phyloP scores from a whole-genome alignment of 495 filamentous ascomycete species.

The Rhypophila decipiens region DNA sequence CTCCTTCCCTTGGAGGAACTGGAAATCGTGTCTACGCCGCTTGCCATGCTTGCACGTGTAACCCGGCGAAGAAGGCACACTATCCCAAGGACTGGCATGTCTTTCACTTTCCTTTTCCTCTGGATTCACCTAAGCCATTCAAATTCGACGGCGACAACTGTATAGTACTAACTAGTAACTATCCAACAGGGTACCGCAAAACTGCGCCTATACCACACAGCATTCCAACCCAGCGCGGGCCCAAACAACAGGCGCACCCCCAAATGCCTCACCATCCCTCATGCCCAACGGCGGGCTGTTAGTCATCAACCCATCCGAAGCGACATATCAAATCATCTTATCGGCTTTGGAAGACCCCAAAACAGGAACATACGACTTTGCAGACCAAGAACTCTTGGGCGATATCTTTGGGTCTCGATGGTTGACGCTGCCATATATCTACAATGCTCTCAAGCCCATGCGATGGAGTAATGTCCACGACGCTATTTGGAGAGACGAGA shows the following conservation, averaged over 20 bases:
- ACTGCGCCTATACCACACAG: slow-evolving; percentile 71
- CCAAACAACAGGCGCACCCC: slow-evolving; percentile 35
- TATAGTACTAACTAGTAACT: background rate
- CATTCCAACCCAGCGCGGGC: slow-evolving; percentile 31
- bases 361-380: slow-evolving; percentile 56
- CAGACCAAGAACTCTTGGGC: slow-evolving; percentile 67
- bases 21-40: slow-evolving; percentile 55
- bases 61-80: slow-evolving; percentile 66
- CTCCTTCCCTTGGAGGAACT: background rate
- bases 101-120: no score
- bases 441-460: slow-evolving; percentile 79
- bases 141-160: background rate
- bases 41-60: slow-evolving; percentile 75
- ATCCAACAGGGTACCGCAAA: slow-evolving; percentile 39
- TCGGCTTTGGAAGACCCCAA: slow-evolving; percentile 34
- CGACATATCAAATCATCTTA: slow-evolving; percentile 51
- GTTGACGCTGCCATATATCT: slow-evolving; percentile 69
- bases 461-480: slow-evolving; percentile 61
- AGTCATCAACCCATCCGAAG: slow-evolving; percentile 59
- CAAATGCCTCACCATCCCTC: slow-evolving; percentile 31
- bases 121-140: no score
- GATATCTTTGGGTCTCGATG: slow-evolving; percentile 62
- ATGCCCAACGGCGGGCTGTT: slow-evolving; percentile 61
- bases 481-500: slow-evolving; percentile 66
- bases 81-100: slow-evolving; percentile 65